These are phyloP conservation scores for Penicillium manginii DNA, from an alignment of 495 filamentous ascomycete genomes.

Conservation along the genomic window DNA sequence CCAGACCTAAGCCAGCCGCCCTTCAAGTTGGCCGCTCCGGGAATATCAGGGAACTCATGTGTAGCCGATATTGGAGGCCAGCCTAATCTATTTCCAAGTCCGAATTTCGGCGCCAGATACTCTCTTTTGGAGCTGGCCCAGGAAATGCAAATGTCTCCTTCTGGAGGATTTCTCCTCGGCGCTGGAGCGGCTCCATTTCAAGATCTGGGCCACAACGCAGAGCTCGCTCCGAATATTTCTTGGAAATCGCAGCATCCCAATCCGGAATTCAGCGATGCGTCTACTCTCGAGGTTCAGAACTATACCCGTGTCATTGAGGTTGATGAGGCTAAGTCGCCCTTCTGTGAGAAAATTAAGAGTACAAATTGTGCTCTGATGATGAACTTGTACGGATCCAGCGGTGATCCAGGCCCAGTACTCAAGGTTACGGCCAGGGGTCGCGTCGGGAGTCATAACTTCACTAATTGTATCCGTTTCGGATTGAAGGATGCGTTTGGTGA, in stretches of 20 bases:
- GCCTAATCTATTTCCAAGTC: slow-evolving; percentile 36
- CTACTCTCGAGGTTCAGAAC: slow-evolving; percentile 19
- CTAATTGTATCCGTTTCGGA: slow-evolving; percentile 33
- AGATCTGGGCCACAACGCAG: slow-evolving; percentile 40
- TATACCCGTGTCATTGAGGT: slow-evolving; percentile 21
- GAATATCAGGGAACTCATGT: slow-evolving; percentile 37
- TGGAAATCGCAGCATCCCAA: slow-evolving; percentile 15
- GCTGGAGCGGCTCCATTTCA: slow-evolving; percentile 47
- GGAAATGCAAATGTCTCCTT: slow-evolving; percentile 36
- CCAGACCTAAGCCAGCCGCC: slow-evolving; percentile 41
- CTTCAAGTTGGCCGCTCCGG: slow-evolving; percentile 39
- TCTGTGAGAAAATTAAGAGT: slow-evolving; percentile 10
- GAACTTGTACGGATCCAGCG: slow-evolving; percentile 40
- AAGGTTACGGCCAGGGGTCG: slow-evolving; percentile 34
- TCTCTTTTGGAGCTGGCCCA: slow-evolving; percentile 32
- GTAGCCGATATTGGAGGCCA: slow-evolving; percentile 47
- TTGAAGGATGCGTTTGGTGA: slow-evolving; percentile 32
- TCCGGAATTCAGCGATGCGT: slow-evolving; percentile 22
- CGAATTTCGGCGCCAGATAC: slow-evolving; percentile 35
- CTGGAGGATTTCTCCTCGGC: slow-evolving; percentile 33
- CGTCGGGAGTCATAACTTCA: slow-evolving; percentile 36
- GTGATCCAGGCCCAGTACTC: slow-evolving; percentile 34
- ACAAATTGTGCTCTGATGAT: slow-evolving; percentile 44
- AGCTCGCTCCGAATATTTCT: slow-evolving; percentile 41
- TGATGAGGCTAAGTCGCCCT: slow-evolving; percentile 5